These are phyloP conservation scores for Grammothele lineata DNA, from an alignment of 768 basidiomycete species.

Conservation along the genomic window DNA sequence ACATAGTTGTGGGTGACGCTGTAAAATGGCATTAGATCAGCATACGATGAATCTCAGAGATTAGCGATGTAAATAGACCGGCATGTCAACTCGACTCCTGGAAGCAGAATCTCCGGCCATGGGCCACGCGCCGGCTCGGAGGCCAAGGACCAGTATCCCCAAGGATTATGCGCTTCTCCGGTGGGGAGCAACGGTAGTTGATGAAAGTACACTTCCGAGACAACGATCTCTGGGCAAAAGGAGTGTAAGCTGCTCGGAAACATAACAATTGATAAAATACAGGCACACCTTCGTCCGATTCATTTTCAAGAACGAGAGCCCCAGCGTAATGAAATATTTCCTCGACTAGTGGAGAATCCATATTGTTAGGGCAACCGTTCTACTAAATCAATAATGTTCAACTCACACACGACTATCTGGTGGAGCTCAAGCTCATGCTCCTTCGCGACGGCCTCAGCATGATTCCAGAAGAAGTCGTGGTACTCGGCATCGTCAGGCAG, in stretches of 20 bases:
- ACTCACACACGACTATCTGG: constrained; percentile 5
- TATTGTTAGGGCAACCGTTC: too few relatives aligned
- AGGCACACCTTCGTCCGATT: too few relatives aligned
- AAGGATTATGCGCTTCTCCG: constrained; percentile 2
- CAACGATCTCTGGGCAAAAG: not conserved
- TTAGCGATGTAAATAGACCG: too few relatives aligned
- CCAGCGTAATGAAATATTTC: constrained; percentile 8
- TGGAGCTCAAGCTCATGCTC: not conserved
- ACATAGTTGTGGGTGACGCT: constrained; percentile 4
- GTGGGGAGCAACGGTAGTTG: constrained; percentile 6
- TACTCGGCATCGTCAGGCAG: constrained; percentile 9
- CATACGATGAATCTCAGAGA: not conserved
- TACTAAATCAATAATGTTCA: not conserved
- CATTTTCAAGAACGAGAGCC: not conserved
- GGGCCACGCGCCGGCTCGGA: constrained; percentile 3
- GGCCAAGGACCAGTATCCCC: constrained; percentile 11
- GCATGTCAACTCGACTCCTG: constrained; percentile 5
- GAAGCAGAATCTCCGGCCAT: constrained; percentile 2
- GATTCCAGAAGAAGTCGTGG: constrained; percentile 13
- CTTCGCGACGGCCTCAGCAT: not conserved
- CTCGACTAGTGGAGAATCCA: not conserved
- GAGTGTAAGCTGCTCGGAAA: too few relatives aligned
- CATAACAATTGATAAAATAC: too few relatives aligned
- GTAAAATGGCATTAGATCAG: too few relatives aligned
- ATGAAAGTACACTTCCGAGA: constrained; percentile 7